phyloP scores from a whole-genome alignment of 306 rosid species.

The Vigna reflexopilosa region DNA sequence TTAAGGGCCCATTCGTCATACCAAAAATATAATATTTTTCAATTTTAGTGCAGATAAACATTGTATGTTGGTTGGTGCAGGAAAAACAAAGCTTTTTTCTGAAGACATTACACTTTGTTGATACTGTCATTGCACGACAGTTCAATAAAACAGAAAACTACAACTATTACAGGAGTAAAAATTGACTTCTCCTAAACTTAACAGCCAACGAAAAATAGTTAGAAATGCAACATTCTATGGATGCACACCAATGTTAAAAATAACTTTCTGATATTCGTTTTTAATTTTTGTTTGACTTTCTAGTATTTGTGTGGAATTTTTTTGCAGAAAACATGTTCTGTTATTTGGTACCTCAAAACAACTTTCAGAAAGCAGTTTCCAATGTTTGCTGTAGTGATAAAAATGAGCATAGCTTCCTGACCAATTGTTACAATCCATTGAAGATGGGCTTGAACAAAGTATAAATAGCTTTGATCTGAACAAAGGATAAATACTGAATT shows the following conservation, averaged over 20 bases:
- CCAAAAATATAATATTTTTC: not conserved
- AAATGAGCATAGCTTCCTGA: constrained; percentile 1
- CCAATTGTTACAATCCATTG: constrained; percentile 3
- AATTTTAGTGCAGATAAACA: not conserved
- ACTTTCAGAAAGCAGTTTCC: not conserved
- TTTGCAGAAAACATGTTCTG: not conserved
- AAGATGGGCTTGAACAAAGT: constrained; percentile 20
- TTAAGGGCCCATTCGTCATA: not conserved
- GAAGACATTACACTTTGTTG: not conserved
- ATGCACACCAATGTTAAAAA: not conserved
- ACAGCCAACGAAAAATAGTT: constrained; percentile 1
- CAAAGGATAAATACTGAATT: not conserved
- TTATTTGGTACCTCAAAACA: not conserved
- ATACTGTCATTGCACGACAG: not conserved
- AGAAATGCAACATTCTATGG: not conserved
- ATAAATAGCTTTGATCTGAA: not conserved
- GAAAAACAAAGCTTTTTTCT: not conserved
- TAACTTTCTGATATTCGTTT: not conserved
- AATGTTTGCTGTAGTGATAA: not conserved
- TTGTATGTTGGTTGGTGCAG: not conserved
- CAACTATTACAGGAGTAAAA: not conserved
- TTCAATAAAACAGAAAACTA: constrained; percentile 6
- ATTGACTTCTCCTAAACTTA: not conserved
- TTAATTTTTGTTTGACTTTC: not conserved
- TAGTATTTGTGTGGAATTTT: not conserved